Evolutionary conservation across 306 rosid species (phyloP), one percentile per base, ranked within the genome.

Genomic region (Ceratonia siliqua): DNA sequence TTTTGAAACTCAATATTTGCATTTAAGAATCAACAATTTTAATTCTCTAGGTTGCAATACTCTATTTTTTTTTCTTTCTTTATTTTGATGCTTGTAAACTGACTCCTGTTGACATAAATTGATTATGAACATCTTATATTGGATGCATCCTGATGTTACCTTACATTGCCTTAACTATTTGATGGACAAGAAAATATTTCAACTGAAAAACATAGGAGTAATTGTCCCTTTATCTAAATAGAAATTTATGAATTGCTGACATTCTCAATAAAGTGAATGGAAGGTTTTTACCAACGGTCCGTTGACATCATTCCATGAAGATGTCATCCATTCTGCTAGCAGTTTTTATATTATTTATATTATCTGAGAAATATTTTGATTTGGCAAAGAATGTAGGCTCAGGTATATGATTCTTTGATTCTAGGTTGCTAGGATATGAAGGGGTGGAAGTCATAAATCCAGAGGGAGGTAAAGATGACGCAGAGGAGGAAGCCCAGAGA

Each of bases 381-480:
- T 48, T 67, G 30, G 50, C 24, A 25, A 21, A 35, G 77, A 76
- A 46, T 25, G 49, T 46, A 49, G 82, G 46, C 78, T 83, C 38
- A 32, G 80, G 69, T 67, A 17, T 32, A 21, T 67, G 22, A 8
- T 49, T 78, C 24, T 53, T 76, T 82, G 53, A 53, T 73, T 65
- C 27, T 72, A 90, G 98, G 80, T 59, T 90, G 77, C 89, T 87
- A 59, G 96, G 96, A 75, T 80, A 86, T 71, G 98, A 93, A 85
- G 97, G 97, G 73, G 89, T 93, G 10, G 97, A 93, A 85, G 96
- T 93, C 41, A 89, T 93, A 68, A 91, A 93, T 86, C 98, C 97
- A 15, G 97, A 93, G 18, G 97, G 98, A 66, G 97, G 98, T 42
- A 85, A 91, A 83, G 98, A 91, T 50, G 98, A 93, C 63, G 97